Base-by-base conservation (phyloP, 768 basidiomycete genomes). In the Sistotremastrum niveocremeum region DNA sequence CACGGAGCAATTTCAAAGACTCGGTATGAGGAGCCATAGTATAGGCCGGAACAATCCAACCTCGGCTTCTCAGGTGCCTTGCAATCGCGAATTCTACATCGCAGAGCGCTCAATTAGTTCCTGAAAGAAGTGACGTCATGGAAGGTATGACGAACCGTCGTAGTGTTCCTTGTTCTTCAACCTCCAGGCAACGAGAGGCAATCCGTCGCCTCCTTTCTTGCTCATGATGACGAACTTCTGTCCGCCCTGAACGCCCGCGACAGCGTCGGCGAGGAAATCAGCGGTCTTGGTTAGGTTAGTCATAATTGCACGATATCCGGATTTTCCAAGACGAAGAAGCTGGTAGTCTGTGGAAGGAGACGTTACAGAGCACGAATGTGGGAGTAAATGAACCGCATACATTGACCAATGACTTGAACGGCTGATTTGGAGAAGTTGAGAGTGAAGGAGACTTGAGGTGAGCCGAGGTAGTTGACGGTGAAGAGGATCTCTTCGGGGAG, bases 401-500 rank as follows among this genome's bases (percentile, higher is more conserved):
- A 20, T 20, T 76, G 74, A 2, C 65, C 71, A 39, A 78, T 66
- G 52, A 77, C 66, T 3, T 74, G 77, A 10, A 74, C 68, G 8
- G 74, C 74, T 1, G 77, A 70, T 46, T 74, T 74, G 8, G 73
- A 76, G 59, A 76, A 75, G 54, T 76, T 77, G 63, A 77, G 63
- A 3, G 73, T 75, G 56, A 75, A 81, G 0, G 70, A 70, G 59
- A 76, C 77, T 61, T 82, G 74, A n/a, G 67, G 67, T 53, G 62
- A 68, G n/a, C 70, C 71, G 32, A 75, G 67, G 54, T 76, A 77
- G 54, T 77, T 68, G 67, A 32, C 8, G 34, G 46, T 76, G 50
- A 83, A 81, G 47, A 83, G 66, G 35, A 83, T 59, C 46, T 80
- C 69, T 51, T 78, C 74, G 44, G 77, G 79, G 35, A 83, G 60